phyloP scores from a whole-genome alignment of 2,329 filamentous ascomycete genomes.

The Hypomyces perniciosus region DNA sequence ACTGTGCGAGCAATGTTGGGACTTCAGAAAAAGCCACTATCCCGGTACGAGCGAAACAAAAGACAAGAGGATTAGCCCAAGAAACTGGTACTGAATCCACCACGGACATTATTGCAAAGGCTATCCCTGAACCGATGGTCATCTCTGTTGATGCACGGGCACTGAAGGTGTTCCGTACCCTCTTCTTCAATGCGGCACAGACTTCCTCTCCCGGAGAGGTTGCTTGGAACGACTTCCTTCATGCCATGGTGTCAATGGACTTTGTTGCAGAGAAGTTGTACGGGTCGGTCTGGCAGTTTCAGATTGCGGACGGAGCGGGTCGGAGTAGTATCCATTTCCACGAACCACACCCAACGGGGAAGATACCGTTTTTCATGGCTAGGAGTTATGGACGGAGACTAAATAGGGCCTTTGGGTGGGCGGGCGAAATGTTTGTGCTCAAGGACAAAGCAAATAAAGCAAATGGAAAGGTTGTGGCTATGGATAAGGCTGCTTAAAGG shows the following conservation, averaged over 20 bases:
- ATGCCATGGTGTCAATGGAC: conserved; percentile 44
- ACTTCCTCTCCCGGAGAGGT: conserved; percentile 41
- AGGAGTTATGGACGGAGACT: conserved; percentile 44
- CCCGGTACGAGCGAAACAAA: conserved; percentile 1
- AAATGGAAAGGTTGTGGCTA: too few species aligned
- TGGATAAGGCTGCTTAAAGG: too few species aligned
- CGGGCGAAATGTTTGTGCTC: conserved; percentile 36
- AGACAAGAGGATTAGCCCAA: background rate
- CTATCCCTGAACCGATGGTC: too few species aligned
- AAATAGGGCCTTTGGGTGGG: conserved; percentile 46
- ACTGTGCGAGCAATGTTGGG: background rate
- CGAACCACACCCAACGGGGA: conserved; percentile 50
- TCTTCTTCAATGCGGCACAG: conserved; percentile 36
- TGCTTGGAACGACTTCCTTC: conserved; percentile 47
- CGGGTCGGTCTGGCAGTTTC: conserved; percentile 56
- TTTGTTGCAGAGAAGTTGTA: conserved; percentile 52
- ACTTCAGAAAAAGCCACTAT: background rate
- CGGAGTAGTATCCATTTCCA: conserved; percentile 52
- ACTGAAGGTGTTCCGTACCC: conserved; percentile 29
- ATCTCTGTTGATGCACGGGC: conserved; percentile 26
- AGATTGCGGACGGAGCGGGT: conserved; percentile 34
- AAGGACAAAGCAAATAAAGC: background rate
- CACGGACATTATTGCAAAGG: background rate
- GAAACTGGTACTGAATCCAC: background rate
- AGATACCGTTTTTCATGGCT: conserved; percentile 42